These are phyloP conservation scores for Yamadazyma takamatsuzukensis DNA, from an alignment of 805 yeast genomes.

Conservation along the genomic window DNA sequence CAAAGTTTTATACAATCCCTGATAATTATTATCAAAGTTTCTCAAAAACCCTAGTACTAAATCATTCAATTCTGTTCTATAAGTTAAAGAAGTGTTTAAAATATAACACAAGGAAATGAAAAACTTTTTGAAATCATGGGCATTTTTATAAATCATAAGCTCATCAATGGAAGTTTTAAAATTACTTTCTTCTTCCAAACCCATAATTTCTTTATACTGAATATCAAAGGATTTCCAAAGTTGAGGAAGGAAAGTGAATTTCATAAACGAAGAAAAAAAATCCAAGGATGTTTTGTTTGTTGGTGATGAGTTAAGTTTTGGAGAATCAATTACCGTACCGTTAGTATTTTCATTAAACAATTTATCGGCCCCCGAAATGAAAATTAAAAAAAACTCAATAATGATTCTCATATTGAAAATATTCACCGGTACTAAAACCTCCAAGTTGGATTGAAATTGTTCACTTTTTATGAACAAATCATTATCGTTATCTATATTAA, in stretches of 20 bases:
- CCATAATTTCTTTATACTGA: constrained; percentile 46
- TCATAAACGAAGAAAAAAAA: constrained; percentile 67
- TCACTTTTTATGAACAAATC: constrained; percentile 60
- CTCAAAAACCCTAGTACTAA: constrained; percentile 37
- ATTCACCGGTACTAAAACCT: constrained; percentile 63
- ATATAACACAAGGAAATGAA: constrained; percentile 47
- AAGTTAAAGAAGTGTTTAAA: constrained; percentile 58
- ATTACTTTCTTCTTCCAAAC: constrained; percentile 5
- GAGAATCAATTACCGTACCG: constrained; percentile 1
- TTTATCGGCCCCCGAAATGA: constrained; percentile 51
- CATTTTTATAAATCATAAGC: constrained; percentile 34
- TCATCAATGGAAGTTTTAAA: constrained; percentile 4
- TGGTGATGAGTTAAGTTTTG: constrained; percentile 6
- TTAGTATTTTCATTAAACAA: constrained; percentile 4
- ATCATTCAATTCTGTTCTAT: constrained; percentile 50
- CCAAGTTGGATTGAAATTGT: constrained; percentile 51
- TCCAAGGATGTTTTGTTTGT: constrained; percentile 19
- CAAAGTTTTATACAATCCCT: constrained; percentile 34
- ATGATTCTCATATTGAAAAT: constrained; percentile 78
- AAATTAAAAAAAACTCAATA: constrained; percentile 67
- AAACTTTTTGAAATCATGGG: constrained; percentile 44
- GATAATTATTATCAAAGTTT: constrained; percentile 31
- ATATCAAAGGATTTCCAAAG: constrained; percentile 53
- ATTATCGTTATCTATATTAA: constrained; percentile 4
- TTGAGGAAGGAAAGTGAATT: constrained; percentile 57